phyloP scores from a whole-genome alignment of 108 stramenopile species.

The Craspedostauros australis region DNA sequence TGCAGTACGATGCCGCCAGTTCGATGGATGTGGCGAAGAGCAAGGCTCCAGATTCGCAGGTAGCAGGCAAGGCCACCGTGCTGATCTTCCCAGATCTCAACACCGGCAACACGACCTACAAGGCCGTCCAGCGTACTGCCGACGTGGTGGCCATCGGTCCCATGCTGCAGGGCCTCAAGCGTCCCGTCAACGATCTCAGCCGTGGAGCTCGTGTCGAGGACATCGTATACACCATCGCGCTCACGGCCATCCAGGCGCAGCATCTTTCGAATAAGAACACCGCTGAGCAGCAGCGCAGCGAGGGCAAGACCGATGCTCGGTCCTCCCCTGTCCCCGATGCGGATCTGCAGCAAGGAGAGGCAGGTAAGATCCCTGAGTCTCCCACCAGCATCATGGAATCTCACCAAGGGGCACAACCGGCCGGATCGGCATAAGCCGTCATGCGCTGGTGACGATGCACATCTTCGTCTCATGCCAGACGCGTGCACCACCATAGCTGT shows the following conservation, averaged over 20 bases:
- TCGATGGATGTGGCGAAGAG: constrained; percentile 21
- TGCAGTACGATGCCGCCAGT: constrained; percentile 39
- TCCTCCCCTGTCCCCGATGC: too few species aligned
- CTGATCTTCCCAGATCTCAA: constrained; percentile 34
- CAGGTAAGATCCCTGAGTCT: too few species aligned
- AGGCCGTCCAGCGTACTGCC: constrained; percentile 33
- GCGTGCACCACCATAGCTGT: too few species aligned
- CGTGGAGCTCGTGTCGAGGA: constrained; percentile 34
- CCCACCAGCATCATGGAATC: too few species aligned
- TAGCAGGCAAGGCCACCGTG: constrained; percentile 29
- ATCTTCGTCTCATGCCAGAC: too few species aligned
- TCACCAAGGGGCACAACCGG: too few species aligned
- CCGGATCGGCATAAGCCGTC: too few species aligned
- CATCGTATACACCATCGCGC: constrained; percentile 38
- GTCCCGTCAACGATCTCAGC: constrained; percentile 33
- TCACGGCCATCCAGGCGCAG: constrained; percentile 30
- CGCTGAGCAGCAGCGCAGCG: too few species aligned
- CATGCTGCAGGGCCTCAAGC: constrained; percentile 31
- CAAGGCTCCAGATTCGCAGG: constrained; percentile 23
- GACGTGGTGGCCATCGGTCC: constrained; percentile 34
- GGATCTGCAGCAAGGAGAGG: too few species aligned
- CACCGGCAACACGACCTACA: constrained; percentile 37
- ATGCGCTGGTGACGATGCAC: too few species aligned
- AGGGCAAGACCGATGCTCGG: too few species aligned
- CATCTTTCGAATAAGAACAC: not conserved